Percentiles rank a stretch among this genome's conserved stretches.
Evolutionary conservation across 768 basidiomycete species (phyloP).

Genomic region (Trametes gibbosa): DNA sequence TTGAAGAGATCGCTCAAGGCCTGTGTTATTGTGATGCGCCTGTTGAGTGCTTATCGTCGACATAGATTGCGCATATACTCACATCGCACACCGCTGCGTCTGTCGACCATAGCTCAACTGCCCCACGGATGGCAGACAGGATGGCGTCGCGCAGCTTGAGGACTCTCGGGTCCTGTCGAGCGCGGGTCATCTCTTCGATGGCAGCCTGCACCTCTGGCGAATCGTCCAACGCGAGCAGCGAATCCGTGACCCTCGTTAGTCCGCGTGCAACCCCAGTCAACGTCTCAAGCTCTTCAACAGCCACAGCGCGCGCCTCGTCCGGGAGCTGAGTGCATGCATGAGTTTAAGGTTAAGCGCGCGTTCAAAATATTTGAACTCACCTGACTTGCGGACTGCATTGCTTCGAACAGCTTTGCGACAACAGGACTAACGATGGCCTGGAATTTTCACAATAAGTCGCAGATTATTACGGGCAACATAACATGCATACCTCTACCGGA

Average conservation of each 20-base stretch:
- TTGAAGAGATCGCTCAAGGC: conserved; percentile 81
- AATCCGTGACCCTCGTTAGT: conserved; percentile 74
- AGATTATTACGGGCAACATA: not conserved
- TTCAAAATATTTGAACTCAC: conserved; percentile 35
- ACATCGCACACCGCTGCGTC: conserved; percentile 80
- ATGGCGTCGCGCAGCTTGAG: conserved; percentile 65
- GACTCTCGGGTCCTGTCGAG: conserved; percentile 63
- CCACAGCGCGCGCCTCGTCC: conserved; percentile 64
- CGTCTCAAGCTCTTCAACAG: conserved; percentile 73
- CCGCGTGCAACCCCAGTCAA: conserved; percentile 86
- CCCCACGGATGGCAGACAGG: conserved; percentile 53
- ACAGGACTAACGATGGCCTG: conserved; percentile 79
- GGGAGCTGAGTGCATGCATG: conserved; percentile 49
- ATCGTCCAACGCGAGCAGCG: conserved; percentile 56
- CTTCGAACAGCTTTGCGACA: conserved; percentile 62
- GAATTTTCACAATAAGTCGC: not conserved
- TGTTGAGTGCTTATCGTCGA: not conserved
- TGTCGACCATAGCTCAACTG: conserved; percentile 73
- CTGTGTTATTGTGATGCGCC: conserved; percentile 34
- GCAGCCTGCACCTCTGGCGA: conserved; percentile 51
- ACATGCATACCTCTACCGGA: conserved; percentile 58
- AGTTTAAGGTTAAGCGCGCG: not conserved
- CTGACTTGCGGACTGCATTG: conserved; percentile 50
- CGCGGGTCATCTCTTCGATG: conserved; percentile 51
- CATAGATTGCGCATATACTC: conserved; percentile 30